These are phyloP conservation scores for Citrus trifoliata DNA, from an alignment of 345 rosid species.

Conservation along the genomic window DNA sequence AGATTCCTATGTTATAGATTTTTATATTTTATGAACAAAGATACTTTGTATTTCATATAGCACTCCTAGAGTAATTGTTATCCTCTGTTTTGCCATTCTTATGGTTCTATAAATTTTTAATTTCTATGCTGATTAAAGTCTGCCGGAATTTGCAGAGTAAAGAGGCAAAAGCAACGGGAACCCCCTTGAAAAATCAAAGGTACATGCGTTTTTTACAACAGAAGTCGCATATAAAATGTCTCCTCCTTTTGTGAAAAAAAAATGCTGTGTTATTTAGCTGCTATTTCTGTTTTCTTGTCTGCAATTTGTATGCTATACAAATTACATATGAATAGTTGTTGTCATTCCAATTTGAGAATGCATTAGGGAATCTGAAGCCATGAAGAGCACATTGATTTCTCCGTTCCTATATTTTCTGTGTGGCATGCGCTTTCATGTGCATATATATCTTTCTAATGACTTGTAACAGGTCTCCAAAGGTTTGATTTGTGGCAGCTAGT, in stretches of 20 bases:
- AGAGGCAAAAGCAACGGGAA: conserved; percentile 44
- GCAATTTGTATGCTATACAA: not conserved
- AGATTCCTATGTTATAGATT: not conserved
- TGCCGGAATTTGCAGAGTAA: conserved; percentile 44
- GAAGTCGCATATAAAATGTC: not conserved
- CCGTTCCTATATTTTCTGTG: not conserved
- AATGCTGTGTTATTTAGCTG: not conserved
- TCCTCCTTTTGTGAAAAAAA: not conserved
- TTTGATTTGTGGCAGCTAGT: not conserved
- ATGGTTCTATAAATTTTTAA: not conserved
- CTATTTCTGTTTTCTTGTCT: not conserved
- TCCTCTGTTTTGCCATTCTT: not conserved
- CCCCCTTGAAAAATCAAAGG: conserved; percentile 45
- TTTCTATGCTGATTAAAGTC: conserved; percentile 6
- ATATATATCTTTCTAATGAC: not conserved
- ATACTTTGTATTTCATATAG: not conserved
- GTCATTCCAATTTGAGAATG: not conserved
- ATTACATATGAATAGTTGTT: not conserved
- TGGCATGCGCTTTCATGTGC: not conserved
- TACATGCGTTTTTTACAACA: conserved; percentile 9
- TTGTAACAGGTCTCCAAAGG: not conserved
- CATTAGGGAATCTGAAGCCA: not conserved
- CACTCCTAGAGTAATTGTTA: not conserved
- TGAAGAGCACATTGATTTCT: not conserved
- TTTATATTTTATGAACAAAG: not conserved